A percentile compares a stretch with the other conserved stretches of the same genome.
Evolutionary conservation across 2,329 filamentous ascomycete species (phyloP).

Genomic region (Pseudogymnoascus sp.): DNA sequence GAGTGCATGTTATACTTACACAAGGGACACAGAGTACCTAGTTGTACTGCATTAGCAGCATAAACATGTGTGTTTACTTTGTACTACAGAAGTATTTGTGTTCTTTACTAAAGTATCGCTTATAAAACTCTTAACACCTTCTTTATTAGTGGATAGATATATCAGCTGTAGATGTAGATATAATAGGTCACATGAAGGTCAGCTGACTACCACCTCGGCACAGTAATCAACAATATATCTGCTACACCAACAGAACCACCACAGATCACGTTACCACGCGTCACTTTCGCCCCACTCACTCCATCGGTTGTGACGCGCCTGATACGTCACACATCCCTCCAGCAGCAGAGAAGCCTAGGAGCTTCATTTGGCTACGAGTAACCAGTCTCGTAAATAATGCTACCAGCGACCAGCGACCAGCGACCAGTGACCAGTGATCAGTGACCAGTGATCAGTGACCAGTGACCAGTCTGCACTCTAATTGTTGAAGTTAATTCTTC

Average conservation of each 20-base stretch:
- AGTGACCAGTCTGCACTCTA: not conserved
- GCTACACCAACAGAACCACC: not conserved
- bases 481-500: not conserved
- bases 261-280: not conserved
- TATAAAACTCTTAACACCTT: not conserved
- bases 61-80: not conserved
- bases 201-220: not conserved
- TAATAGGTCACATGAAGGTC: not conserved
- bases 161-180: no score
- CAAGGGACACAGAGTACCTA: not conserved
- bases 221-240: not conserved
- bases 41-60: not conserved
- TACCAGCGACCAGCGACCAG: not conserved
- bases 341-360: not conserved
- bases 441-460: not conserved
- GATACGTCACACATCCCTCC: not conserved
- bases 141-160: constrained; percentile 2
- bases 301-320: not conserved
- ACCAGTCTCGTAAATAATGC: not conserved
- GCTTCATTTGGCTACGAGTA: not conserved
- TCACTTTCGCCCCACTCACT: constrained; percentile 1
- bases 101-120: not conserved
- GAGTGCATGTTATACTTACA: not conserved
- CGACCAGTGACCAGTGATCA: not conserved
- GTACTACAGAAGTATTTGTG: not conserved